These are phyloP conservation scores for Lichina pygmaea DNA, from an alignment of 495 filamentous ascomycete species.

Conservation along the genomic window DNA sequence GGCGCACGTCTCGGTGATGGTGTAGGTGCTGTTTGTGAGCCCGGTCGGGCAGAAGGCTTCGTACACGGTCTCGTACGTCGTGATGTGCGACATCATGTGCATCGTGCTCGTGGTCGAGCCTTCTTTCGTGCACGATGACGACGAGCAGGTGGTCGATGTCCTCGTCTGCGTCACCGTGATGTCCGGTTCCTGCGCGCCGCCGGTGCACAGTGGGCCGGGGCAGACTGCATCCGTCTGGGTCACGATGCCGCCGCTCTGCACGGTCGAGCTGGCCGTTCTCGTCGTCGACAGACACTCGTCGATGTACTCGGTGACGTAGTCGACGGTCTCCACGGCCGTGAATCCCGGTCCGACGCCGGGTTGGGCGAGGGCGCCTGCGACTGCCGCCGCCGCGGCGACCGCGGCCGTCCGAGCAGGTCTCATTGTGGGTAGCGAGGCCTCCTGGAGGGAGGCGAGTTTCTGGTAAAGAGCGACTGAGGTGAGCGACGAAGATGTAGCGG, in stretches of 20 bases:
- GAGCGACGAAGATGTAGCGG: too few species aligned
- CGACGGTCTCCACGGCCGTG: neutral
- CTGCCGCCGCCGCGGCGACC: too few species aligned
- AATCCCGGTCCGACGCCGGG: too few species aligned
- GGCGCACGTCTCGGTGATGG: neutral
- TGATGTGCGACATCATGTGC: slow-evolving; percentile 5
- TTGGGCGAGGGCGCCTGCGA: too few species aligned
- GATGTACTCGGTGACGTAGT: neutral
- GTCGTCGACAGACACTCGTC: neutral
- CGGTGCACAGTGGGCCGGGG: neutral
- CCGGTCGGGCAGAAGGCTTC: slow-evolving; percentile 1
- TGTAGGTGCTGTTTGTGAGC: neutral
- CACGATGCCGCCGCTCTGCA: neutral
- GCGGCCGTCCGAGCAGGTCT: too few species aligned
- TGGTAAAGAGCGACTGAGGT: too few species aligned
- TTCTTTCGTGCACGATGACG: neutral
- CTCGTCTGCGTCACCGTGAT: neutral
- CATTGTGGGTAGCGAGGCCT: too few species aligned
- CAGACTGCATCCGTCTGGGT: neutral
- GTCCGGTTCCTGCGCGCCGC: neutral
- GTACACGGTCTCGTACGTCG: slow-evolving; percentile 1
- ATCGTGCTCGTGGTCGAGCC: neutral
- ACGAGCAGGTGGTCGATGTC: neutral
- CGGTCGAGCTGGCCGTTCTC: neutral
- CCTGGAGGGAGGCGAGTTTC: too few species aligned